These are phyloP conservation scores for Diaporthe batatas DNA, from an alignment of 2,329 filamentous ascomycete genomes.

Conservation along the genomic window DNA sequence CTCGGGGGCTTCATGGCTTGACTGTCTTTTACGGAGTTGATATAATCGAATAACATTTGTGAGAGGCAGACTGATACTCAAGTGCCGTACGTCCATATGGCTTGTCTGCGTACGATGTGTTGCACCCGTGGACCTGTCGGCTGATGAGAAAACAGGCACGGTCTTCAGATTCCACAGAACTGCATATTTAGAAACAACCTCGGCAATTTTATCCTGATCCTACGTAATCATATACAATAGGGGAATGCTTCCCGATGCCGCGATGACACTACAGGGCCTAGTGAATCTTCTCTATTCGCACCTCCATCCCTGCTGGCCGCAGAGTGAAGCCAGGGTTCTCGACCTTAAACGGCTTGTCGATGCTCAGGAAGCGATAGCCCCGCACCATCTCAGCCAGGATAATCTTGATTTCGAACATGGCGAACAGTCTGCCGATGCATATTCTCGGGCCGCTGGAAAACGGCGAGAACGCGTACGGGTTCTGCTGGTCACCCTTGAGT, in stretches of 20 bases:
- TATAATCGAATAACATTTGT: too few relatives aligned
- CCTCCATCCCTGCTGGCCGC: slow-evolving; percentile 16
- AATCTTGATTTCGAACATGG: slow-evolving; percentile 55
- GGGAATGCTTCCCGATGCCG: not conserved
- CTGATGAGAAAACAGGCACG: too few relatives aligned
- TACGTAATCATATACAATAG: not conserved
- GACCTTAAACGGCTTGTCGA: slow-evolving; percentile 33
- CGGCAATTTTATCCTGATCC: too few relatives aligned
- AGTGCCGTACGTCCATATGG: too few relatives aligned
- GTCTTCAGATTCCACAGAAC: too few relatives aligned
- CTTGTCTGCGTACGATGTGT: too few relatives aligned
- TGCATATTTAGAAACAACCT: too few relatives aligned
- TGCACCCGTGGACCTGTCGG: too few relatives aligned
- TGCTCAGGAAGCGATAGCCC: slow-evolving; percentile 49
- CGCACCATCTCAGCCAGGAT: slow-evolving; percentile 51
- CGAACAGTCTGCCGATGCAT: slow-evolving; percentile 55
- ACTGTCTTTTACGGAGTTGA: too few relatives aligned
- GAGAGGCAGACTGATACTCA: too few relatives aligned
- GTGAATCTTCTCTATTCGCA: not conserved
- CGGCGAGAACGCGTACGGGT: slow-evolving; percentile 51
- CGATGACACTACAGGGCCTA: too few relatives aligned
- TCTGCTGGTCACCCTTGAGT: slow-evolving; percentile 45
- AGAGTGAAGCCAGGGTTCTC: slow-evolving; percentile 33
- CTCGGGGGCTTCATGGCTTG: too few relatives aligned
- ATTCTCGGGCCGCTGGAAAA: slow-evolving; percentile 55